phyloP scores from a whole-genome alignment of 2,329 filamentous ascomycete genomes.

The Verticillium zaregamsianum region DNA sequence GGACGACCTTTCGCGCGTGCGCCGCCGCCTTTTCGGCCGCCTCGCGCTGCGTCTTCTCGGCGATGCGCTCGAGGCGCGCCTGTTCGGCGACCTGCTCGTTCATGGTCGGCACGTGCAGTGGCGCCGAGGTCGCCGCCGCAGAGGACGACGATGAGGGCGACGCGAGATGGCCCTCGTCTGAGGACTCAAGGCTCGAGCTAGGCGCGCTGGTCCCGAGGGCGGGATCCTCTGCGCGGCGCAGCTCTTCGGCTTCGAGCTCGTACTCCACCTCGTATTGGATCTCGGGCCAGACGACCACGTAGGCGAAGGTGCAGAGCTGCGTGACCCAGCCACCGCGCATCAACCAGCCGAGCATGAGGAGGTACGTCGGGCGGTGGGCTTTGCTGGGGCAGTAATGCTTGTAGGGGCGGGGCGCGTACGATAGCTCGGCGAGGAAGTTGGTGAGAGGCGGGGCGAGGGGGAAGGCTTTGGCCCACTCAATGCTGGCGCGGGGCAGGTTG shows the following conservation, averaged over 20 bases:
- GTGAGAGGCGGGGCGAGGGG: constrained; percentile 78
- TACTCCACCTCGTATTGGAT: constrained; percentile 78
- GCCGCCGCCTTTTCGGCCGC: constrained; percentile 50
- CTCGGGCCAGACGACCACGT: constrained; percentile 78
- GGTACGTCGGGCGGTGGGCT: constrained; percentile 80
- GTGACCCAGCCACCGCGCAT: constrained; percentile 91
- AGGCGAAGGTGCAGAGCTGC: constrained; percentile 86
- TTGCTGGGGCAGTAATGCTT: constrained; percentile 81
- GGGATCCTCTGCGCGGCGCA: constrained; percentile 29
- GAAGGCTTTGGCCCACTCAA: constrained; percentile 73
- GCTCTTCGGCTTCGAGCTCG: constrained; percentile 62
- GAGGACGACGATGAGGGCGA: constrained; percentile 6
- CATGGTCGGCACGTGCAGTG: constrained; percentile 29
- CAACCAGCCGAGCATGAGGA: constrained; percentile 90
- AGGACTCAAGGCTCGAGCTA: constrained; percentile 14
- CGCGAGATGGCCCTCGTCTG: constrained; percentile 20
- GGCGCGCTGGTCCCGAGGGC: constrained; percentile 7
- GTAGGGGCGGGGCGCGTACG: constrained; percentile 76
- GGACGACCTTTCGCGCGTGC: constrained; percentile 46
- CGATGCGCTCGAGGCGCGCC: constrained; percentile 57
- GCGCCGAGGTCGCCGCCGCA: constrained; percentile 9
- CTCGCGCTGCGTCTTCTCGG: constrained; percentile 48
- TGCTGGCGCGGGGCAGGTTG: constrained; percentile 63
- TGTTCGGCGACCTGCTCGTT: constrained; percentile 55
- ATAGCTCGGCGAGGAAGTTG: constrained; percentile 82